Evolutionary conservation across 768 basidiomycete species (phyloP), one percentile per base, ranked within the genome.

Genomic region (Xerocomus brunneocitrinus): DNA sequence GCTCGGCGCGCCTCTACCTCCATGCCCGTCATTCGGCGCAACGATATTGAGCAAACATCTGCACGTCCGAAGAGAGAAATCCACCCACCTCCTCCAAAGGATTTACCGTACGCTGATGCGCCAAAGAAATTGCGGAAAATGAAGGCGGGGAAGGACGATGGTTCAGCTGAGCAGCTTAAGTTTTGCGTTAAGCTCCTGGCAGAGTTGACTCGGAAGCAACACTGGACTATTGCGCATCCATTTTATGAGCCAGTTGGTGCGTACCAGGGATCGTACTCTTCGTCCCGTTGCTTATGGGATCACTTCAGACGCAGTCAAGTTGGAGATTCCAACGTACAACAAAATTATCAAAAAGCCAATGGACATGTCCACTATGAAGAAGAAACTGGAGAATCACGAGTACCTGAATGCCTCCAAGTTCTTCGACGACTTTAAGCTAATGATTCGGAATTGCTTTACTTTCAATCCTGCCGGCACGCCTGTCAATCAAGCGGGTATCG

Each of bases 21-120:
- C 9, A 78, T 91, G 3, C 91, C 93, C 39, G 82, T 83, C 53
- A 89, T 93, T 60, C 82, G 92, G 51, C 89, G 92, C 43, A 87
- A 84, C 25, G 90, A 91, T 5, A 68, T 68, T 13, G 77, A 79
- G 28, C 67, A 70, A 53, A 75, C 71, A 24, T 67, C 78, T 25
- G 80, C 81, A 24, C 84, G 97, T n/a, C 95, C 95, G 2, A 98
- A 98, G 74, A 90, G 97, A 50, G 97, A 99, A 70, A 95, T 98
- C 28, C 95, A 98, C 65, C 91, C 95, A 4, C 95, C 95, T 10
- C 88, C 92, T 22, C 85, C 93, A 0, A 95, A 93, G 70, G 95
- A 98, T 62, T 71, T 94, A 9, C 81, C 87, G 0, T 97, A 95
- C 66, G 81, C 82, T 12, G 90, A 91, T 66, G 77, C 66, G 3